Evolutionary conservation across 2,329 filamentous ascomycete genomes (phyloP).

Genomic region (Dactylellina cionopaga): DNA sequence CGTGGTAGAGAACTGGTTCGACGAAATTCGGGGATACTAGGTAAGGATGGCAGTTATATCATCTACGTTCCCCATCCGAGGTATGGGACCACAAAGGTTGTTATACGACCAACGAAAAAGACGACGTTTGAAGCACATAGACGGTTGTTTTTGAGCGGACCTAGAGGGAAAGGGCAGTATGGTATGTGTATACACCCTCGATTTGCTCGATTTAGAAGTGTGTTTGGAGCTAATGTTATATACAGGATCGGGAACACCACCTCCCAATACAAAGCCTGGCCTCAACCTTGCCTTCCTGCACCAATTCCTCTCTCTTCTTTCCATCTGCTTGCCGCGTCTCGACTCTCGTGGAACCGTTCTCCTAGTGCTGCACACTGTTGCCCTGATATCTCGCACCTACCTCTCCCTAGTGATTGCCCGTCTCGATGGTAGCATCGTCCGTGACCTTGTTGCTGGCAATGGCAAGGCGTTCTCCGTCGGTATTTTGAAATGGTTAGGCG

Average conservation of each 20-base stretch:
- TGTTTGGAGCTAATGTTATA: neutral
- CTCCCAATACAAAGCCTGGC: conserved; percentile 89
- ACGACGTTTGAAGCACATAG: conserved; percentile 97
- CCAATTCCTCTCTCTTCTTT: conserved; percentile 93
- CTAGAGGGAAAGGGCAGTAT: conserved; percentile 74
- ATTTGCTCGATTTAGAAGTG: conserved; percentile 66
- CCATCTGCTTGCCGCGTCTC: conserved; percentile 97
- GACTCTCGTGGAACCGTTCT: conserved; percentile 94
- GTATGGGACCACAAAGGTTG: conserved; percentile 80
- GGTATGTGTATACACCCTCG: conserved; percentile 57
- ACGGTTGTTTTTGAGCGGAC: conserved; percentile 89
- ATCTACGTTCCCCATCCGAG: conserved; percentile 42
- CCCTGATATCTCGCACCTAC: conserved; percentile 91
- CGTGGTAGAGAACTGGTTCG: conserved; percentile 79
- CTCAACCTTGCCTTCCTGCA: conserved; percentile 95
- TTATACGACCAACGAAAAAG: conserved; percentile 87
- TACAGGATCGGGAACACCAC: conserved; percentile 73
- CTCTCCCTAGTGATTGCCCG: conserved; percentile 91
- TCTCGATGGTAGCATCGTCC: conserved; percentile 93
- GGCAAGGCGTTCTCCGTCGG: conserved; percentile 88
- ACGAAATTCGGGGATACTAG: conserved; percentile 89
- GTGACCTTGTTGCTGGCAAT: conserved; percentile 94
- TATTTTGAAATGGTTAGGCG: conserved; percentile 91
- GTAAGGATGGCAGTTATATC: conserved; percentile 73
- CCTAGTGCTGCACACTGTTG: conserved; percentile 85